Percentiles rank a stretch among this genome's conserved stretches.
These are phyloP conservation scores for Monilinia fructicola DNA, from an alignment of 2,329 filamentous ascomycete species.

Conservation along the genomic window DNA sequence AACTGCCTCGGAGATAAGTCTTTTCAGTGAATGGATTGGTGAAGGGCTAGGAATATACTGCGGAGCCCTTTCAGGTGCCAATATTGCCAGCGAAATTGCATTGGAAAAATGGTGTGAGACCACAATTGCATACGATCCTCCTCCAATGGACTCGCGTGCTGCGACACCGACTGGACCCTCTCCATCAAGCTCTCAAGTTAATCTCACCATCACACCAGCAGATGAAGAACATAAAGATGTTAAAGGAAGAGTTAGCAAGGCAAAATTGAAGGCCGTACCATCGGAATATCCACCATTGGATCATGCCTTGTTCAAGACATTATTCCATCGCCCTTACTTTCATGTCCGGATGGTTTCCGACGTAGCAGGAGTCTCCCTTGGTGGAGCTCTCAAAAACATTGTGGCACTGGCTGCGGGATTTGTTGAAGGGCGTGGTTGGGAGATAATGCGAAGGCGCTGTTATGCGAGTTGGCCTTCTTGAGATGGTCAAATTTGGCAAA, in stretches of 20 bases:
- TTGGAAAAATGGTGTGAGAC: constrained; percentile 97
- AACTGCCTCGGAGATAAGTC: constrained; percentile 75
- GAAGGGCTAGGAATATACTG: constrained; percentile 92
- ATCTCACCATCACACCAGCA: constrained; percentile 49
- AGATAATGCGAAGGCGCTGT: constrained; percentile 97
- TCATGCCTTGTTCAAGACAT: constrained; percentile 75
- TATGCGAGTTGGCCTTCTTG: constrained; percentile 91
- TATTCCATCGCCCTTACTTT: constrained; percentile 97
- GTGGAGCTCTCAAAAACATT: constrained; percentile 95
- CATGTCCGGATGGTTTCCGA: constrained; percentile 92
- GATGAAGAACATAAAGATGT: constrained; percentile 65
- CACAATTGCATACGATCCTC: constrained; percentile 93
- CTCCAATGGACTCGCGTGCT: constrained; percentile 78
- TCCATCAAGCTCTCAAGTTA: constrained; percentile 50
- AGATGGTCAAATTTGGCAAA: constrained; percentile 95
- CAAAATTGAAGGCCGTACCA: constrained; percentile 73
- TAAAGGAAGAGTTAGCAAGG: constrained; percentile 64
- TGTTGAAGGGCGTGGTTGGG: constrained; percentile 93
- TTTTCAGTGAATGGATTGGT: constrained; percentile 95
- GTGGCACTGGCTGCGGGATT: constrained; percentile 93
- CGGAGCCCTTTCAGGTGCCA: constrained; percentile 90
- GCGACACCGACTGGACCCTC: constrained; percentile 59
- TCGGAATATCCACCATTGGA: constrained; percentile 82
- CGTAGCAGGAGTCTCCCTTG: constrained; percentile 93
- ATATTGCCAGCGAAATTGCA: constrained; percentile 94